phyloP scores from a whole-genome alignment of 192 early-diverging fungal genomes.

The Coemansia sp. region DNA sequence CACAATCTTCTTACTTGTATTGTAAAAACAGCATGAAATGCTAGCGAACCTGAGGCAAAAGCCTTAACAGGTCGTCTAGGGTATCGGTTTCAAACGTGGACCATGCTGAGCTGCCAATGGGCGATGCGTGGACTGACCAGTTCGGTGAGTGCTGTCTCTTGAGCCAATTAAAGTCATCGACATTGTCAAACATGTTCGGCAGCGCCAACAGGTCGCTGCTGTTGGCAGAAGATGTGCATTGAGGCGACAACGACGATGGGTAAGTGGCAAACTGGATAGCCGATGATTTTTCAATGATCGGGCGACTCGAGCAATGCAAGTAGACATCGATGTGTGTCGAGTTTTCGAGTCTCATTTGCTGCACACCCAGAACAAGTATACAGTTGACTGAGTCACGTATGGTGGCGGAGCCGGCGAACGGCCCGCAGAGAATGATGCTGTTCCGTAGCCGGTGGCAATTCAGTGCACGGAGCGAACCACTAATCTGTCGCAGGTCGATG shows the following conservation, averaged over 20 bases:
- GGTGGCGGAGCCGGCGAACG: constrained; percentile 73
- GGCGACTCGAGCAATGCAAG: constrained; percentile 73
- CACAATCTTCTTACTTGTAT: neutral
- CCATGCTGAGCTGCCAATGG: neutral
- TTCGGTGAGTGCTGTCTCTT: constrained; percentile 76
- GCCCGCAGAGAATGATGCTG: constrained; percentile 68
- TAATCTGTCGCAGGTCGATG: constrained; percentile 61
- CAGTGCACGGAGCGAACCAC: constrained; percentile 64
- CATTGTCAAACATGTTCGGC: constrained; percentile 60
- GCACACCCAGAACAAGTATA: constrained; percentile 69
- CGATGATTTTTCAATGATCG: constrained; percentile 85
- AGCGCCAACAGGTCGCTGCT: constrained; percentile 23
- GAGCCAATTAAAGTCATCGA: constrained; percentile 95
- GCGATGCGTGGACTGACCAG: constrained; percentile 56
- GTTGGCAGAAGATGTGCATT: neutral
- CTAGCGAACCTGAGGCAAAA: neutral
- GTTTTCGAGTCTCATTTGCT: constrained; percentile 87
- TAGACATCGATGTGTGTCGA: constrained; percentile 65
- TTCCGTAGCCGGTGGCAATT: constrained; percentile 73
- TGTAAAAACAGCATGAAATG: neutral
- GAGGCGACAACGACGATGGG: constrained; percentile 3
- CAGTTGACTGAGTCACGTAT: constrained; percentile 67
- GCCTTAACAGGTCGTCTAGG: neutral
- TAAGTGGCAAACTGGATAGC: constrained; percentile 71
- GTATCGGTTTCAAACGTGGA: neutral